phyloP scores from a whole-genome alignment of 1,284 basidiomycete species.

The Cronartium ribicola region DNA sequence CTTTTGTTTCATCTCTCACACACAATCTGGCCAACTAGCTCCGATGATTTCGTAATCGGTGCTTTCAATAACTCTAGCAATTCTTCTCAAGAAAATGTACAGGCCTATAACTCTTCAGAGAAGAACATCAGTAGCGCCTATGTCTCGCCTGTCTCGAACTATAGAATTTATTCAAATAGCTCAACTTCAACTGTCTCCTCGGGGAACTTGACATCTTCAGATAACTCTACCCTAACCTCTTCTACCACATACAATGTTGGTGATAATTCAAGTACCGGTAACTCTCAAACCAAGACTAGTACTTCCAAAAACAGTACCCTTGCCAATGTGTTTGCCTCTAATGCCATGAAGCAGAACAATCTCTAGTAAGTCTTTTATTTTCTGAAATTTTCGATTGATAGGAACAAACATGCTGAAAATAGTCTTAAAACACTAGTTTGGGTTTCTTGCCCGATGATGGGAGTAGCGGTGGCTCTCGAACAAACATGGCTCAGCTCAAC shows the following conservation, averaged over 20 bases:
- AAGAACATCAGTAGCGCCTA: too few species aligned
- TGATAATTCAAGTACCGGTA: background rate
- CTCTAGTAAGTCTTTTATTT: background rate
- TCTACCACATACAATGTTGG: background rate
- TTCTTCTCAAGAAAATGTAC: too few species aligned
- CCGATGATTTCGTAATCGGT: too few species aligned
- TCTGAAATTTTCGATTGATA: background rate
- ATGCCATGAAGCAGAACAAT: background rate
- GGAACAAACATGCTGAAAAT: background rate
- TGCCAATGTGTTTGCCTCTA: background rate
- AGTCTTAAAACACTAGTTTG: background rate
- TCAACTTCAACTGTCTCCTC: background rate
- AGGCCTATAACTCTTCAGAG: too few species aligned
- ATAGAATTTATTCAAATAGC: background rate
- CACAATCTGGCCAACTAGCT: too few species aligned
- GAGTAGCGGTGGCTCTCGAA: slow-evolving; percentile 45
- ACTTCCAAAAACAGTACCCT: background rate
- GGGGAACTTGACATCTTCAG: background rate
- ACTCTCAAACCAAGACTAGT: background rate
- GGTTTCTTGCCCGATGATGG: slow-evolving; percentile 40
- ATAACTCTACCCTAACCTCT: background rate
- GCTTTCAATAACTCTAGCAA: too few species aligned
- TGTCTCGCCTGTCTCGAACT: too few species aligned
- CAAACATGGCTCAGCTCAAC: slow-evolving; percentile 49
- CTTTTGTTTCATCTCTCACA: too few species aligned